phyloP scores from a whole-genome alignment of 768 basidiomycete species.

The Calvatia gigantea region DNA sequence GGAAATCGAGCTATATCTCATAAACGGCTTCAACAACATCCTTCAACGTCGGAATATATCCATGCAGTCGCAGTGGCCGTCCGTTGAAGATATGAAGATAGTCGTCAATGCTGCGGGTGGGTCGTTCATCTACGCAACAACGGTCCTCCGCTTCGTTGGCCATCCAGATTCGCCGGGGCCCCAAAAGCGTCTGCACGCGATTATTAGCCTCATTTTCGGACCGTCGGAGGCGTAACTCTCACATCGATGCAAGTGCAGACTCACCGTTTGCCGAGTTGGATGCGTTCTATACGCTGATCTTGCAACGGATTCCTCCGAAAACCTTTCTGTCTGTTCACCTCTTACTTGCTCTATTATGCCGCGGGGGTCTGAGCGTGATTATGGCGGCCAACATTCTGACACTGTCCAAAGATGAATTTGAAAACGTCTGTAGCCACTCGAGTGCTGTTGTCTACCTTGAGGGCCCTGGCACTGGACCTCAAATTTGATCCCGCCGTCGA shows the following conservation, averaged over 20 bases:
- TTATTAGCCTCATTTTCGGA: background rate
- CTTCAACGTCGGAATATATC: background rate
- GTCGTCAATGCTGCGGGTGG: slow-evolving; percentile 19
- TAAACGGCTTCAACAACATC: background rate
- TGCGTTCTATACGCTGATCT: slow-evolving; percentile 12
- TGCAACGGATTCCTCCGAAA: slow-evolving; percentile 16
- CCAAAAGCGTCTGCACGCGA: background rate
- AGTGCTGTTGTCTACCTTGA: background rate
- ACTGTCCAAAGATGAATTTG: background rate
- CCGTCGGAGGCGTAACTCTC: no score
- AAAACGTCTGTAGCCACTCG: background rate
- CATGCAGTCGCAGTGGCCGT: slow-evolving; percentile 8
- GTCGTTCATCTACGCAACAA: slow-evolving; percentile 24
- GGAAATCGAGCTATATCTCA: slow-evolving; percentile 8
- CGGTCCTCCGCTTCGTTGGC: slow-evolving; percentile 22
- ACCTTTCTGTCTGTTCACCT: slow-evolving; percentile 30
- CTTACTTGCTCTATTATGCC: slow-evolving; percentile 12
- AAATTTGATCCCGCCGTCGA: background rate
- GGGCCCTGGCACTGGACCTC: background rate
- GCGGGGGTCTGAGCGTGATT: background rate
- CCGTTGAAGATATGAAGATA: slow-evolving; percentile 1
- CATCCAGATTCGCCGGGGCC: slow-evolving; percentile 8
- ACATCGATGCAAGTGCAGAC: background rate
- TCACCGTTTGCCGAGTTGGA: slow-evolving; percentile 14
- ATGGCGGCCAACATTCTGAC: background rate